Conservation (phyloP, 106 monocot species). For the Allium fistulosum region DNA sequence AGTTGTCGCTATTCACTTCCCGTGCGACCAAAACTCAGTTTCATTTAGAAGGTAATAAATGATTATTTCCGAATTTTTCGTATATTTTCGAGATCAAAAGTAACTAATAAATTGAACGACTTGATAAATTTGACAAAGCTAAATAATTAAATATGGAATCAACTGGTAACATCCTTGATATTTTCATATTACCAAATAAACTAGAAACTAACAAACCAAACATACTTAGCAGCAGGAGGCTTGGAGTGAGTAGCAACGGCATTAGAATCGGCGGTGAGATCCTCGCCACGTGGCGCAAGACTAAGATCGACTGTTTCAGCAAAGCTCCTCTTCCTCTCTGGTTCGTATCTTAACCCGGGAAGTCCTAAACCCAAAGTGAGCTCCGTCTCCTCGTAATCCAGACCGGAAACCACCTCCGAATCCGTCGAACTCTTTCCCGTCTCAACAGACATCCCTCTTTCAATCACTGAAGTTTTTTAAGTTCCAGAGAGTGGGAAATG, state of each 20-base stretch:
- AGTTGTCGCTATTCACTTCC: too few species aligned
- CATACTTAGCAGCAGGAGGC: slow-evolving; percentile 51
- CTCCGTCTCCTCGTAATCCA: slow-evolving; percentile 69
- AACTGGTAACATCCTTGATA: too few species aligned
- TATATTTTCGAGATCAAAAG: too few species aligned
- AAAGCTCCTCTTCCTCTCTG: slow-evolving; percentile 55
- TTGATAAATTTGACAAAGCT: too few species aligned
- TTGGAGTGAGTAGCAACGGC: slow-evolving; percentile 19
- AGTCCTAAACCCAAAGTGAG: slow-evolving; percentile 30
- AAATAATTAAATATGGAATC: too few species aligned
- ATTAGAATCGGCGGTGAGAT: slow-evolving; percentile 9
- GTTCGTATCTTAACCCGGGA: slow-evolving; percentile 26
- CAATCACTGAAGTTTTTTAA: background rate
- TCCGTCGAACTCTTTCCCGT: slow-evolving; percentile 57
- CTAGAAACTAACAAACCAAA: background rate
- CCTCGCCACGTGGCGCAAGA: slow-evolving; percentile 20
- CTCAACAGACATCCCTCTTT: slow-evolving; percentile 35
- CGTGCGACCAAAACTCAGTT: too few species aligned
- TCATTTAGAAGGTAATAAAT: too few species aligned
- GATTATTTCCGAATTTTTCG: too few species aligned
- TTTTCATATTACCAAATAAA: too few species aligned
- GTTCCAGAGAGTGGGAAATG: background rate
- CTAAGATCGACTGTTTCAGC: slow-evolving; percentile 20
- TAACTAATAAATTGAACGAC: too few species aligned
- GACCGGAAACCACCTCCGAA: slow-evolving; percentile 33